Base-by-base conservation (phyloP, 202 grass and related monocot species). In the Carex arenaria region DNA sequence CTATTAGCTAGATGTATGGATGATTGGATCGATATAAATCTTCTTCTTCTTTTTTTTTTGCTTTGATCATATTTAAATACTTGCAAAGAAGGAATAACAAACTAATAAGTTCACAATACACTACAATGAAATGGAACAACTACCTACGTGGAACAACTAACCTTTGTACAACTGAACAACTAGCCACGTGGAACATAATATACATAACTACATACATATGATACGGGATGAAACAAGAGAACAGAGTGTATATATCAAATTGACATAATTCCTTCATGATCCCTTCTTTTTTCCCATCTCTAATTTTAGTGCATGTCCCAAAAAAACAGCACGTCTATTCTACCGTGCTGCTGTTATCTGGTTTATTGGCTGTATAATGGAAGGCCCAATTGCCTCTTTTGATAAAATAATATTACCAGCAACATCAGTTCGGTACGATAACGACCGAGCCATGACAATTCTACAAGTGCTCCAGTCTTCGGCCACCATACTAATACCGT, bases 391-490 rank as follows among this genome's bases (percentile, higher is more conserved):
- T 28, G 51, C 61, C 1, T 82, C 49, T 62, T 86, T 88, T 19
- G 81, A 51, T 62, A 89, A 52, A 40, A 94, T 81, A 55, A 92
- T 92, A 54, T 73, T 92, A 67, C 88, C 86, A 47, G 67, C 15
- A 20, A 92, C 71, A 18, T 97, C 88, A 59, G 45, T 74, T 34
- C 9, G 55, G 61, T 92, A 82, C 22, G 65, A 79, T 74, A 26
- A 22, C 47, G 86, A 36, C 1, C 84, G 81, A 67, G n/a, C 88
- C 68, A 68, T 86, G 55, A 94, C 82, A 78, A 94, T 92, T 86
- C 87, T 88, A 63, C 94, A 94, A 61, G 92, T 91, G 92, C 92
- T 90, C 90, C 92, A 94, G 78, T 94, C 92, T 0, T 97, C 92
- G 8, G 92, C 90, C 83, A 89, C 72, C 87, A 97, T 89, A 32